Evolutionary conservation across 2,329 filamentous ascomycete genomes (phyloP), one percentile per base, ranked within the genome.

Genomic region (Sarocladium brachiariae): DNA sequence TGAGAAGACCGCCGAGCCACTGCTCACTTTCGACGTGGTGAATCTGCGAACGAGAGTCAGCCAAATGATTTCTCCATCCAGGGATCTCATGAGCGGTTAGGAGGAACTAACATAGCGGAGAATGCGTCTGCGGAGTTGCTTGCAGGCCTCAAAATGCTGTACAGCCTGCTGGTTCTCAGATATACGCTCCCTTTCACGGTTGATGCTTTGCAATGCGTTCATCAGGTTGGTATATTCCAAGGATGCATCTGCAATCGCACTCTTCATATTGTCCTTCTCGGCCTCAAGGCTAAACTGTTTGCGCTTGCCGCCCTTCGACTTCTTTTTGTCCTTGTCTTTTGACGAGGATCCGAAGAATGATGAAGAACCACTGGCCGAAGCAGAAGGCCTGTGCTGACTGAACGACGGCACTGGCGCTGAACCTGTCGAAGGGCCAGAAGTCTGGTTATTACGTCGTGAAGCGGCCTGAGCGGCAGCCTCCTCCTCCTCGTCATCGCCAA

Each of bases 11-110:
- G 37, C 92, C 93, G 8, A 99, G 83, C 76, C 87, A 96, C 61
- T 97, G 84, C 62, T 97, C 92, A 8, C 83, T 85, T 64, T 96
- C 89, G 11, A 97, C 86, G 48, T 90, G 79, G 62, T 97, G 89
- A 55, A 97, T 96, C 81, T 84, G 51, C 43, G 33, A 5, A 13
- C 13, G 19, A 14, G 33, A 7, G 25, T 47, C 43, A 47, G 27
- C 16, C 4, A 13, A 5, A 5, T 25, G 11, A 9, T 9, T 13
- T 23, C 3, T 33, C 5, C 4, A 9, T 31, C 19, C 25, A 4
- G 4, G 25, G 31, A 13, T 18, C 13, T 30, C 27, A 30, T 7
- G 23, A 14, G 16, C 10, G 13, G n/a, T n/a, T n/a, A n/a, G 8
- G 21, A 31, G n/a, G 5, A 13, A 13, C 78, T 53, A 67, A 84